Conservation (phyloP, 345 rosid genomes). For the Nasturtium officinale region DNA sequence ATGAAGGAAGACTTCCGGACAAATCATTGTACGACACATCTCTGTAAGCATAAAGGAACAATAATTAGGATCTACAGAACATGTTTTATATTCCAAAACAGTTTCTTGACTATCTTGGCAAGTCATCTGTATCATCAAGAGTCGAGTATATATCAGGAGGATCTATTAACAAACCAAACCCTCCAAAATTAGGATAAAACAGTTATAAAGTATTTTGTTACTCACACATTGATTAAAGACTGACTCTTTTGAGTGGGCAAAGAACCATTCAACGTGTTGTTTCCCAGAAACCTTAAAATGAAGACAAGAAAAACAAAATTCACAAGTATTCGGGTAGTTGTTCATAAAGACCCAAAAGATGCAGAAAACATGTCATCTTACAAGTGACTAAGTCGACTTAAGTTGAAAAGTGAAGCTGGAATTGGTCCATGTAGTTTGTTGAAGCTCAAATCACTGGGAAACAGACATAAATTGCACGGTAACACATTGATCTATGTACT, state of each 20-base stretch:
- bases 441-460: constrained; percentile 47
- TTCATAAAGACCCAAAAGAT: constrained; percentile 3
- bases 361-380: constrained; percentile 45
- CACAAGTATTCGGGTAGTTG: neutral
- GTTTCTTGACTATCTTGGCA: constrained; percentile 16
- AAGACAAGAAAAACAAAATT: constrained; percentile 38
- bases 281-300: constrained; percentile 60
- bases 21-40: constrained; percentile 80
- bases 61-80: constrained; percentile 2
- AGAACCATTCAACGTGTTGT: constrained; percentile 52
- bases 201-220: constrained; percentile 18
- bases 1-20: constrained; percentile 66
- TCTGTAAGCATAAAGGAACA: constrained; percentile 45
- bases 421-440: constrained; percentile 41
- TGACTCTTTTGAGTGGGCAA: constrained; percentile 56
- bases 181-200: neutral
- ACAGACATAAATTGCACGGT: constrained; percentile 8
- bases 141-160: neutral
- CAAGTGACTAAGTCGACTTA: constrained; percentile 50
- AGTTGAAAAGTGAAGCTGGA: constrained; percentile 43
- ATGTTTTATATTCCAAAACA: neutral
- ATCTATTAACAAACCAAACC: neutral
- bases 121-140: constrained; percentile 21
- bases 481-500: constrained; percentile 35
- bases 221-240: constrained; percentile 62